These are phyloP conservation scores for Coemansia sp. DNA, from an alignment of 192 early-diverging fungal genomes.

Conservation along the genomic window DNA sequence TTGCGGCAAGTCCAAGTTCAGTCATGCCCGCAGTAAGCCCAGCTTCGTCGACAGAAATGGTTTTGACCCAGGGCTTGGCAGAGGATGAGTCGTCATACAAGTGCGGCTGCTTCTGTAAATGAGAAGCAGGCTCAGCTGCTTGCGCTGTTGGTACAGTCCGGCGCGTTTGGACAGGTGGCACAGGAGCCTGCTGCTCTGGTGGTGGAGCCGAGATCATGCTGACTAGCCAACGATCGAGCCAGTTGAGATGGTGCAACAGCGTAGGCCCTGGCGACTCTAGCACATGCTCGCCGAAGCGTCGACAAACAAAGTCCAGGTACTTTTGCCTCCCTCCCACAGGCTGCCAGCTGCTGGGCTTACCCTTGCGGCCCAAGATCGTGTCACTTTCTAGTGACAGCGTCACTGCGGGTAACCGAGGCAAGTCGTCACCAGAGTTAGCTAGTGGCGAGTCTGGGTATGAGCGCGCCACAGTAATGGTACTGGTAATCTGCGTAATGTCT, in stretches of 20 bases:
- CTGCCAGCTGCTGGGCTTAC: slow-evolving; percentile 36
- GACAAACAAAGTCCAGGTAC: slow-evolving; percentile 28
- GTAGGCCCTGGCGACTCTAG: slow-evolving; percentile 23
- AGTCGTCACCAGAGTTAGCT: not conserved
- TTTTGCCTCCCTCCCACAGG: slow-evolving; percentile 18
- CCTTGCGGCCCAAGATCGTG: slow-evolving; percentile 41
- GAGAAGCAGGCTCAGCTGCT: not conserved
- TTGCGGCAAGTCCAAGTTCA: not conserved
- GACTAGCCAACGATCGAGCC: slow-evolving; percentile 58
- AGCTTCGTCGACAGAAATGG: slow-evolving; percentile 28
- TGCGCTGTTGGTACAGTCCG: not conserved
- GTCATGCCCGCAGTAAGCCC: slow-evolving; percentile 21
- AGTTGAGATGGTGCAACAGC: slow-evolving; percentile 56
- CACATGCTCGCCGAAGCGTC: slow-evolving; percentile 35
- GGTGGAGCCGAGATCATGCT: slow-evolving; percentile 22
- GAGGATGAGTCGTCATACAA: not conserved
- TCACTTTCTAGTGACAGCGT: slow-evolving; percentile 26
- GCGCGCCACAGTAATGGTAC: slow-evolving; percentile 18
- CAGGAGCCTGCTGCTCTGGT: slow-evolving; percentile 7
- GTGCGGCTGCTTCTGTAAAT: not conserved
- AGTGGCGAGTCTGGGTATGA: slow-evolving; percentile 22
- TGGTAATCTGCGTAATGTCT: slow-evolving; percentile 38
- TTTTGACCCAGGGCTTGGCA: slow-evolving; percentile 44
- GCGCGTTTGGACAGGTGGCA: not conserved
- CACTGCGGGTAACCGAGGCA: slow-evolving; percentile 18